Evolutionary conservation across 2,329 filamentous ascomycete species (phyloP).

Genomic region (Penicillium sp.): DNA sequence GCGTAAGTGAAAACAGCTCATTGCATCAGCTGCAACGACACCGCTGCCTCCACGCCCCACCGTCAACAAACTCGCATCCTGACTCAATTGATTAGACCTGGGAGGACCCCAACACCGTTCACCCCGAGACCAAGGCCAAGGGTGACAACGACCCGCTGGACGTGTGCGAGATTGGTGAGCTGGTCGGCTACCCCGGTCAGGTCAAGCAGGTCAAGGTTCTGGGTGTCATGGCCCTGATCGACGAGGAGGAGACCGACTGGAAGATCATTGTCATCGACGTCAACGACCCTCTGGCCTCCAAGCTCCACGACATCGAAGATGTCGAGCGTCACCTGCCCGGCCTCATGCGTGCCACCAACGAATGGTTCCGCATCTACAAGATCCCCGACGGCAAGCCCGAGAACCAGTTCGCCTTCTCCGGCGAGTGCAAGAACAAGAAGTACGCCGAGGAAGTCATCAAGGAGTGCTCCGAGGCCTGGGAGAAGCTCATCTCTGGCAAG

Average conservation of each 20-base stretch:
- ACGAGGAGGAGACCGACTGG: conserved; percentile 99
- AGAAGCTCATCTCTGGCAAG: conserved; percentile 92
- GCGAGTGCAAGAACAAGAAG: conserved; percentile 99
- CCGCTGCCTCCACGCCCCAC: background rate
- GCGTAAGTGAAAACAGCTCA: conserved; percentile 60
- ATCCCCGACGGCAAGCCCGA: conserved; percentile 99
- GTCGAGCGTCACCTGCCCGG: conserved; percentile 98
- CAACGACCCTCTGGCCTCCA: conserved; percentile 92
- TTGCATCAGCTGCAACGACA: background rate
- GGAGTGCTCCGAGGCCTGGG: conserved; percentile 97
- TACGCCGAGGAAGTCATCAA: conserved; percentile 95
- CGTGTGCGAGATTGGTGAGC: conserved; percentile 98
- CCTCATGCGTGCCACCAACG: conserved; percentile 95
- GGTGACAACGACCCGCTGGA: conserved; percentile 99
- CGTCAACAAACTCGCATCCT: background rate
- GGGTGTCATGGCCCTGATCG: conserved; percentile 97
- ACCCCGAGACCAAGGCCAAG: conserved; percentile 99
- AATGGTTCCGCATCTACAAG: conserved; percentile 99
- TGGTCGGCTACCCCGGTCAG: conserved; percentile 93
- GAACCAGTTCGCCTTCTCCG: conserved; percentile 99
- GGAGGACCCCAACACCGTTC: conserved; percentile 95
- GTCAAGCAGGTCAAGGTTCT: conserved; percentile 99
- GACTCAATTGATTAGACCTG: conserved; percentile 67
- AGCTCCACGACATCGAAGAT: conserved; percentile 98
- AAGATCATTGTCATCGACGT: conserved; percentile 99